phyloP scores from a whole-genome alignment of 2,329 filamentous ascomycete species.

The Ciborinia camelliae region DNA sequence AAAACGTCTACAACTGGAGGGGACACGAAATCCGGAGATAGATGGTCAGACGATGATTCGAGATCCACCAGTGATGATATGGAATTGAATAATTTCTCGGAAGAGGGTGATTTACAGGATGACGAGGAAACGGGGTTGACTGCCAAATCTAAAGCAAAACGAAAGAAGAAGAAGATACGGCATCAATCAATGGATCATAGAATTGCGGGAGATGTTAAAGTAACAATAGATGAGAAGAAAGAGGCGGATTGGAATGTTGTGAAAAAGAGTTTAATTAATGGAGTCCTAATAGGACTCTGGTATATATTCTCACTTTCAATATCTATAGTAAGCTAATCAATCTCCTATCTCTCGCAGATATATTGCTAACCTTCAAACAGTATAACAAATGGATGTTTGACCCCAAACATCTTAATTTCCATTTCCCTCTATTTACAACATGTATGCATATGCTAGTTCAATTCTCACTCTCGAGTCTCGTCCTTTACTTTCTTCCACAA shows the following conservation, averaged over 20 bases:
- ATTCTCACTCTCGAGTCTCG: slow-evolving; percentile 71
- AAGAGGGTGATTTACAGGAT: slow-evolving; percentile 71
- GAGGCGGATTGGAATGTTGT: slow-evolving; percentile 72
- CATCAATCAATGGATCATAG: slow-evolving; percentile 69
- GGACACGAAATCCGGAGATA: slow-evolving; percentile 26
- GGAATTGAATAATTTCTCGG: slow-evolving; percentile 56
- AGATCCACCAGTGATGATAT: slow-evolving; percentile 47
- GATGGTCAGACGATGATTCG: slow-evolving; percentile 32
- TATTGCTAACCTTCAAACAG: slow-evolving; percentile 42
- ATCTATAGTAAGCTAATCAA: slow-evolving; percentile 65
- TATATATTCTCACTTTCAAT: slow-evolving; percentile 89
- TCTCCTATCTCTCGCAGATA: background rate
- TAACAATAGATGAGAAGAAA: slow-evolving; percentile 69
- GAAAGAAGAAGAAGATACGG: slow-evolving; percentile 62
- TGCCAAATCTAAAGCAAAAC: slow-evolving; percentile 64
- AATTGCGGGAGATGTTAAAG: slow-evolving; percentile 56
- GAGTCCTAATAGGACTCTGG: slow-evolving; percentile 81
- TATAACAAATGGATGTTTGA: slow-evolving; percentile 99
- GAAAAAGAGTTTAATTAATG: slow-evolving; percentile 68
- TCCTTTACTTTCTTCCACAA: slow-evolving; percentile 79
- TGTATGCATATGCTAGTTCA: slow-evolving; percentile 95
- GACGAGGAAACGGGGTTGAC: slow-evolving; percentile 91
- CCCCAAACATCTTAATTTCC: slow-evolving; percentile 78
- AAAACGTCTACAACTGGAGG: slow-evolving; percentile 25
- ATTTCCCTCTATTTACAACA: slow-evolving; percentile 92